Base-by-base conservation (phyloP, 2,329 filamentous ascomycete species). In the Alternaria triticina region DNA sequence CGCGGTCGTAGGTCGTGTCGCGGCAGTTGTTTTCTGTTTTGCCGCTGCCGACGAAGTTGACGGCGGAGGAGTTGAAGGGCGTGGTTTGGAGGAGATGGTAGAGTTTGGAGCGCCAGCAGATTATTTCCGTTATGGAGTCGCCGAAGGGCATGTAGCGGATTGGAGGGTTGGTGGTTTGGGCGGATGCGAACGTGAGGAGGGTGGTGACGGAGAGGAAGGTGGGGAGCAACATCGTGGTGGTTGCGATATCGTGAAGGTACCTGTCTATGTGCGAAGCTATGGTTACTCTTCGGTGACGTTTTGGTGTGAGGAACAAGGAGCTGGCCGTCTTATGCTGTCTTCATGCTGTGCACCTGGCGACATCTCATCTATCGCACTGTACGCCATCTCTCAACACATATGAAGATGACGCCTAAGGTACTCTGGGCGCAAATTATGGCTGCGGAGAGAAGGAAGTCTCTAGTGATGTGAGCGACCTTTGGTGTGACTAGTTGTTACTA, bases 51-150 rank as follows among this genome's bases (percentile, higher is more conserved):
- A 83, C 81, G 61, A 78, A 83, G 71, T 83, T 70, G 9, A 82
- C 78, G 1, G 68, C 67, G 13, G 75, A 73, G 68, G 76, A 82
- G 52, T 80, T 77, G 36, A 40, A 40, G 36, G 36, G 36, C 8
- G 81, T 82, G 22, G 63, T 56, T 68, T 82, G 80, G 6, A 83
- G 68, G 66, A 78, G 79, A 49, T 83, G 68, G 81, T 80, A 83
- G 30, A 83, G 74, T 65, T 80, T 76, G 17, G 80, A 69, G 12
- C 81, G 79, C 81, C 82, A 83, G 75, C 81, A 83, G 54, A 81
- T 72, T 66, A 81, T 82, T 60, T 83, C 80, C 1, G 80, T 83
- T 68, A 83, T 83, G 50, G 77, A 80, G 73, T 83, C 81, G 46
- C 81, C 82, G 49, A 83, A 82, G 10, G 82, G 81, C 82, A 83